phyloP scores from a whole-genome alignment of 352 stramenopile species.

The Pythium vanterpoolii region DNA sequence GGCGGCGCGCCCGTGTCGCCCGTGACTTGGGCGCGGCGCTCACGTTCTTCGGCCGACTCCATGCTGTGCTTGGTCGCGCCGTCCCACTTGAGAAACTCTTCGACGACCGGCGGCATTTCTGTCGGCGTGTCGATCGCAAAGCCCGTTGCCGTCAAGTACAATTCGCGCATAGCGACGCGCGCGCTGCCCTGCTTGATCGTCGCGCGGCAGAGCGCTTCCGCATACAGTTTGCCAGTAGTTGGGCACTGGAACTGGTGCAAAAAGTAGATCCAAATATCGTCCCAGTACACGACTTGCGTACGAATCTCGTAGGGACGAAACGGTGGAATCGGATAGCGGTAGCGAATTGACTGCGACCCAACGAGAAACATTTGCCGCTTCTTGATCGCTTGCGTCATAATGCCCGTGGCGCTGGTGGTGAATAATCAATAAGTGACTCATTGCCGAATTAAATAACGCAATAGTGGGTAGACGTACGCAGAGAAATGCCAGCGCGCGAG shows the following conservation, averaged over 20 bases:
- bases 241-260: slow-evolving; percentile 32
- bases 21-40: slow-evolving; percentile 18
- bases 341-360: slow-evolving; percentile 45
- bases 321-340: slow-evolving; percentile 30
- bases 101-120: slow-evolving; percentile 27
- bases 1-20: slow-evolving; percentile 8
- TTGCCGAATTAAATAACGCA: not conserved
- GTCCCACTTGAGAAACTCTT: slow-evolving; percentile 36
- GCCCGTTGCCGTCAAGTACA: slow-evolving; percentile 17
- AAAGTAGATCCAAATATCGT: slow-evolving; percentile 35
- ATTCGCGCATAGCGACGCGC: slow-evolving; percentile 14
- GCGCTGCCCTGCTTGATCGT: slow-evolving; percentile 24
- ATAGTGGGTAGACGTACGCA: slow-evolving; percentile 34
- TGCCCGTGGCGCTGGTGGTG: slow-evolving; percentile 33
- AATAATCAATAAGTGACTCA: not conserved
- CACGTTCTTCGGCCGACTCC: slow-evolving; percentile 26
- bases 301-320: slow-evolving; percentile 36
- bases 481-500: slow-evolving; percentile 82
- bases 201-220: slow-evolving; percentile 26
- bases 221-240: slow-evolving; percentile 31
- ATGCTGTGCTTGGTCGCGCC: slow-evolving; percentile 27
- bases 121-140: slow-evolving; percentile 8
- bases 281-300: slow-evolving; percentile 32
- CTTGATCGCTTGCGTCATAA: slow-evolving; percentile 57
- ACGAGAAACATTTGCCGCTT: slow-evolving; percentile 59